phyloP scores from a whole-genome alignment of 129 eudicot genomes.

The Kitagawia praeruptora region DNA sequence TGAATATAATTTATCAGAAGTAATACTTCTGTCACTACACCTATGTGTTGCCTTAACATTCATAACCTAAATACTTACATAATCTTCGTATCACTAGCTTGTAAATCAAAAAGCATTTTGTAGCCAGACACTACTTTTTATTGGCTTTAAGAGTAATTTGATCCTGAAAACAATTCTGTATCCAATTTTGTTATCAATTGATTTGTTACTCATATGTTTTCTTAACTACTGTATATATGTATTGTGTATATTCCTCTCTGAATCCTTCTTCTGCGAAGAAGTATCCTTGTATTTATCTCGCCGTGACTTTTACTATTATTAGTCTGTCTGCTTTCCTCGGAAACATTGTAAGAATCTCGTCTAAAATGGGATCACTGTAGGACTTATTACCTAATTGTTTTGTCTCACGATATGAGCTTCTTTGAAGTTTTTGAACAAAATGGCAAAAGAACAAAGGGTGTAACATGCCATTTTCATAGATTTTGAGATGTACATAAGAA shows the following conservation, averaged over 20 bases:
- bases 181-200: background rate
- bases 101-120: background rate
- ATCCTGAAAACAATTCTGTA: background rate
- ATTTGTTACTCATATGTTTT: background rate
- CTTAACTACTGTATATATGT: background rate
- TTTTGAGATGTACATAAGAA: background rate
- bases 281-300: background rate
- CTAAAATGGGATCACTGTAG: background rate
- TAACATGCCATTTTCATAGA: background rate
- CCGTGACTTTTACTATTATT: background rate
- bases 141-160: background rate
- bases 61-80: background rate
- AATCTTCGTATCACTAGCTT: background rate
- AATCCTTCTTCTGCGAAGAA: background rate
- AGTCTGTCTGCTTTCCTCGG: background rate
- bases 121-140: background rate
- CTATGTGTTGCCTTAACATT: background rate
- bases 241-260: too few relatives aligned
- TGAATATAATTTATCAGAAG: too few relatives aligned
- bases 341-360: background rate
- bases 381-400: background rate
- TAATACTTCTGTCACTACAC: background rate
- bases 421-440: background rate
- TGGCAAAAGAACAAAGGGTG: background rate
- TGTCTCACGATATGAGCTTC: background rate